phyloP scores from a whole-genome alignment of 352 stramenopile species.

The Achlya hypogyna region DNA sequence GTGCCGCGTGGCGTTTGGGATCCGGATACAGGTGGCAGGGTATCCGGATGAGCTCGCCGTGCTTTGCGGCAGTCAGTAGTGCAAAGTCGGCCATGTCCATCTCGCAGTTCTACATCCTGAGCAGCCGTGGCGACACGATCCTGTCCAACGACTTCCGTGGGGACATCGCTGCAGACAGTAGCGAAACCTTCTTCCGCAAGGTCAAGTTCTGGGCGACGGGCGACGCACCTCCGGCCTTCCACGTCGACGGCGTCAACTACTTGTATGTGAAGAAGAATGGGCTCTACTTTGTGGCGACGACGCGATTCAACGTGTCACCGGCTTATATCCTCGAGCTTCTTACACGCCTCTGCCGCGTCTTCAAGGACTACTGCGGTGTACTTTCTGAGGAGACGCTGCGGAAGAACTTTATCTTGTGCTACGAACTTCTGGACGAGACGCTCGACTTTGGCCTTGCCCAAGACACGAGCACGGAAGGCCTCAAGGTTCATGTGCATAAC shows the following conservation, averaged over 20 bases:
- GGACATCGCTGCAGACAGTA: slow-evolving; percentile 72
- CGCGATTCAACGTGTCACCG: slow-evolving; percentile 94
- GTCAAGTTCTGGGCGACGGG: slow-evolving; percentile 98
- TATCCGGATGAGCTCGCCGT: no score
- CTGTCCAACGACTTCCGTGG: slow-evolving; percentile 96
- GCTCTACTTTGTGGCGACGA: slow-evolving; percentile 97
- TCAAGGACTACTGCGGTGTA: slow-evolving; percentile 99
- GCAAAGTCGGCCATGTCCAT: slow-evolving; percentile 47
- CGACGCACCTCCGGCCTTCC: slow-evolving; percentile 94
- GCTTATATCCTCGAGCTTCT: slow-evolving; percentile 95
- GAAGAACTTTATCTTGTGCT: slow-evolving; percentile 99
- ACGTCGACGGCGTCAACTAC: slow-evolving; percentile 97
- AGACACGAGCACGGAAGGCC: slow-evolving; percentile 94
- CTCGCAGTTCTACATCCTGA: slow-evolving; percentile 99
- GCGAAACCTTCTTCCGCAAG: slow-evolving; percentile 98
- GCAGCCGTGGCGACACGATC: slow-evolving; percentile 96
- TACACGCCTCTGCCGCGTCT: slow-evolving; percentile 90
- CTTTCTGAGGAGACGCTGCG: slow-evolving; percentile 97
- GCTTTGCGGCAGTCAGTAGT: no score
- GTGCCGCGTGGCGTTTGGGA: not conserved
- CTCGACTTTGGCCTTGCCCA: slow-evolving; percentile 98
- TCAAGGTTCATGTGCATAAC: slow-evolving; percentile 98
- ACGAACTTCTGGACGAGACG: slow-evolving; percentile 98
- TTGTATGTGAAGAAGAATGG: slow-evolving; percentile 97
- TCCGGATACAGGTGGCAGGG: not conserved